Conservation (phyloP, 305 asterid species). For the Fraxinus floribunda region DNA sequence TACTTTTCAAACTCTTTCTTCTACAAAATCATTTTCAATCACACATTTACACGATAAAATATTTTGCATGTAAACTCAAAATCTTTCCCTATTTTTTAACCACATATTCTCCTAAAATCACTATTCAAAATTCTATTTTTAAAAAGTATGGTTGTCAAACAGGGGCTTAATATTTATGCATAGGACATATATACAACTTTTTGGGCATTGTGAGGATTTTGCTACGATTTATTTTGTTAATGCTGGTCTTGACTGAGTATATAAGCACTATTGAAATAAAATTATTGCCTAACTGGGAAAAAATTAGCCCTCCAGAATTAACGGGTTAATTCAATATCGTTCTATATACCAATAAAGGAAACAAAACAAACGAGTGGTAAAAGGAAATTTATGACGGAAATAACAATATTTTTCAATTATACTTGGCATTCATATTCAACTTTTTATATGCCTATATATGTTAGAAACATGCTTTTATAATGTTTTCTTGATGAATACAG, state of each 20-base stretch:
- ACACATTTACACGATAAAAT: not conserved
- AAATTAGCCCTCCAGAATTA: not conserved
- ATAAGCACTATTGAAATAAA: not conserved
- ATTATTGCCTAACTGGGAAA: not conserved
- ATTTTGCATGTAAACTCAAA: not conserved
- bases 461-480: not conserved
- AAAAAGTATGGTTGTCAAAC: not conserved
- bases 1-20: not conserved
- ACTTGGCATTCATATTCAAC: not conserved
- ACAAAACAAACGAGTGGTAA: not conserved
- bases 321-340: not conserved
- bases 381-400: not conserved
- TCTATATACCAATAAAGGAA: not conserved
- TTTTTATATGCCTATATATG: not conserved
- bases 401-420: not conserved
- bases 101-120: not conserved
- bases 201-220: not conserved
- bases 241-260: not conserved
- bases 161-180: not conserved
- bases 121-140: not conserved
- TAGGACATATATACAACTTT: not conserved
- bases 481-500: not conserved
- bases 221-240: not conserved
- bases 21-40: not conserved
- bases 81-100: not conserved